Base-by-base conservation (phyloP, 345 rosid genomes). In the Camelina hispida region DNA sequence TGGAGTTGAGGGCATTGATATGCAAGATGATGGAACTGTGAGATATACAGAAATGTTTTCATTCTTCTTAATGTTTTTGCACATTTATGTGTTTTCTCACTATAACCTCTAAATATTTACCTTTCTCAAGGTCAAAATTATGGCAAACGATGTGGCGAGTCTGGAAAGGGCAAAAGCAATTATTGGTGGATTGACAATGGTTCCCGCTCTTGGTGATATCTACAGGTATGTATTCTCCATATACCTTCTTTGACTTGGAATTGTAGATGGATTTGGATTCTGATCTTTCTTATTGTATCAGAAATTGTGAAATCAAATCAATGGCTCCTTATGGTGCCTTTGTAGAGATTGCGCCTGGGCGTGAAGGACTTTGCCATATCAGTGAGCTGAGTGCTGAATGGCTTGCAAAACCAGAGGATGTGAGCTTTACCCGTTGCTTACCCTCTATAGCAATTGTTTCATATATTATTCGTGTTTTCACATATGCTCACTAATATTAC, bases 351-450 rank as follows among this genome's bases (percentile, higher is more conserved):
- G 89, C 96, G 1, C 96, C 97, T 2, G 97, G 99, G 23, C 91
- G 94, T 18, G 98, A 95, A 87, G 99, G 99, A 77, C 95, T 95
- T 81, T 95, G 99, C 85, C 99, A 95, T 83, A 82, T 92, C 74
- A 95, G 99, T 79, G 99, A 95, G 80, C 85, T 95, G 67, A 92
- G 88, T 79, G 75, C 88, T 54, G 85, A 83, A 70, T 95, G 90
- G 89, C 84, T 95, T 80, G 84, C 97, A n/a, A 90, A 95, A 82
- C 93, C 99, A 5, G 99, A 95, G 83, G 99, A 95, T 77, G 99
- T 95, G 85, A 85, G 93, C 67, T 14, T 13, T 9, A 52, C 52
- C 51, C 57, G 20, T 32, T 78, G 35, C 42, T 58, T 35, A 17
- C 20, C 54, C 62, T 67, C 17, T 16, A 6, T 62, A 62, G 53